Evolutionary conservation across 1,139 yeast species (phyloP).

Genomic region (Suhomyces yuchorum): DNA sequence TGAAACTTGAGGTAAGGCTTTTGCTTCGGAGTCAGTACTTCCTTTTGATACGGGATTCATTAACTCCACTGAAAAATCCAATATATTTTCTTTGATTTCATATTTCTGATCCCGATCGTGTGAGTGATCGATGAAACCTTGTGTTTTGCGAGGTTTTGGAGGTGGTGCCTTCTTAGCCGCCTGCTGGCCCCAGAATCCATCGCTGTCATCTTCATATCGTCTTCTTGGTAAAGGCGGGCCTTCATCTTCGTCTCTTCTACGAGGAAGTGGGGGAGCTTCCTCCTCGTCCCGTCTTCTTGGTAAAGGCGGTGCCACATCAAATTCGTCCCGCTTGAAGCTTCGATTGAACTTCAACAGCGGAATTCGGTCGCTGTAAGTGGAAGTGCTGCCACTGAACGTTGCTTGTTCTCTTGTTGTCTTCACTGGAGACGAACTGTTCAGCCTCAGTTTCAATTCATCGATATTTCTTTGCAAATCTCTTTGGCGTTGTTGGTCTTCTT

Average conservation of each 20-base stretch:
- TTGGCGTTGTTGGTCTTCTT: constrained; percentile 38
- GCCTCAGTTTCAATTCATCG: constrained; percentile 32
- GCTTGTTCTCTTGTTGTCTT: constrained; percentile 9
- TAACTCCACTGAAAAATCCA: constrained; percentile 22
- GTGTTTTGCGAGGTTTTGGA: constrained; percentile 16
- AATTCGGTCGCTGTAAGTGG: neutral
- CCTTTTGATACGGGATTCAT: constrained; percentile 24
- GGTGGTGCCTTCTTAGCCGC: constrained; percentile 14
- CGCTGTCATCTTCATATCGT: constrained; percentile 10
- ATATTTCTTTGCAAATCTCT: constrained; percentile 34
- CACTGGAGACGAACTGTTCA: constrained; percentile 28
- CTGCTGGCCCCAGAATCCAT: constrained; percentile 6
- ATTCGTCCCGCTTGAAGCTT: constrained; percentile 5
- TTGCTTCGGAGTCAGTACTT: neutral
- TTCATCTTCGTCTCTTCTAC: constrained; percentile 15
- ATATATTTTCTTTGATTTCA: neutral
- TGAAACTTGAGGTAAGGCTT: neutral
- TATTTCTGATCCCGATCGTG: neutral
- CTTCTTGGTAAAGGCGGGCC: constrained; percentile 20
- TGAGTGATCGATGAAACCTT: neutral
- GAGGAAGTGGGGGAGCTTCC: constrained; percentile 20
- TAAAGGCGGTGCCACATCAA: constrained; percentile 12
- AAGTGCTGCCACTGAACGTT: neutral
- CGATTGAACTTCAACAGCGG: constrained; percentile 28
- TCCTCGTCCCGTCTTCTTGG: constrained; percentile 15